Base-by-base conservation (phyloP, 257 asterid species). In the Scutellaria minor region DNA sequence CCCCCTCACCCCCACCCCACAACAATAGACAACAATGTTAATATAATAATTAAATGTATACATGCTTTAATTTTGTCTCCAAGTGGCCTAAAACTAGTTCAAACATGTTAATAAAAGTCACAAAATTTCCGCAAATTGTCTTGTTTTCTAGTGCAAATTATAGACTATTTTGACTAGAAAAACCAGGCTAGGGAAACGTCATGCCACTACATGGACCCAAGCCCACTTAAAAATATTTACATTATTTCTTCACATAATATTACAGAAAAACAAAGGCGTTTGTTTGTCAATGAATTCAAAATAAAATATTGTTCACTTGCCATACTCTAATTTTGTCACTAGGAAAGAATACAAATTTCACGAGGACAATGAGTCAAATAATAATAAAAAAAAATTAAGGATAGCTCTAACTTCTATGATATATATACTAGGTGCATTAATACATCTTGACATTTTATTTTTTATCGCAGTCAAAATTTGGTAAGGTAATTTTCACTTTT, bases 51-150 rank as follows among this genome's bases (percentile, higher is more conserved):
- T 18, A 18, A 18, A 18, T 18, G 18, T 20, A 2, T 37, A 37
- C 10, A 3, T 11, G 62, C 60, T 57, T 57, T 9, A 60, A 60
- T 59, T 9, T 50, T 59, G 57, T 68, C 47, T 61, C 35, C 27
- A 47, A 48, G 5, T 66, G 62, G 35, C 52, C 71, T 61, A 47
- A 27, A 48, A 14, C 12, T 67, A 54, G 68, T 14, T 22, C 67
- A 64, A 67, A 54, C 67, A 67, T 13, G 44, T 53, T 66, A 72
- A 46, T 56, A 70, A 24, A n/a, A 56, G 37, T 64, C 48, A 39
- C 74, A 56, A 4, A 1, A 27, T 40, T 71, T 64, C 44, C 37
- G 70, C 81, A 56, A 22, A 64, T 64, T 56, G 73, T 71, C 64
- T 77, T 50, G 67, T 71, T 55, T 61, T 6, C 10, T 10, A 44